Evolutionary conservation across 345 rosid genomes (phyloP).

Genomic region (Conringia planisiliqua): DNA sequence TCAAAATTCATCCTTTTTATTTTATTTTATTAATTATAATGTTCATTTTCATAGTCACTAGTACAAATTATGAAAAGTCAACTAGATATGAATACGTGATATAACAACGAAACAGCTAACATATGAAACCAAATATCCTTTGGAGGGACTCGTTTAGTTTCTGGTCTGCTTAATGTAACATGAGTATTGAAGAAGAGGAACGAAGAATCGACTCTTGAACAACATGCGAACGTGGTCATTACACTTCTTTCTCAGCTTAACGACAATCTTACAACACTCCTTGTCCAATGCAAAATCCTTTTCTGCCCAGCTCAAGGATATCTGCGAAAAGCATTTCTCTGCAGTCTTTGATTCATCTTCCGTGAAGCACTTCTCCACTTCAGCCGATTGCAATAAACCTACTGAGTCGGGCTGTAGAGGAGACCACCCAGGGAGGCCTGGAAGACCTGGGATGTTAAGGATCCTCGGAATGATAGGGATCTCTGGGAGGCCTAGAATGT

Average conservation of each 20-base stretch:
- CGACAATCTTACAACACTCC: not conserved
- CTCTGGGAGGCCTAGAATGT: not conserved
- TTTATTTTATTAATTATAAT: no score
- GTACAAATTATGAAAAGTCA: not conserved
- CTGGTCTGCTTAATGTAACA: not conserved
- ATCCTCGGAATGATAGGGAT: not conserved
- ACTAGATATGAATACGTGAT: not conserved
- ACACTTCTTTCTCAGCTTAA: not conserved
- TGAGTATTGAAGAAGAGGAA: slow-evolving; percentile 7
- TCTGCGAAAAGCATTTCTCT: not conserved
- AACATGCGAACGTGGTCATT: not conserved
- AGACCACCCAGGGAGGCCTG: not conserved
- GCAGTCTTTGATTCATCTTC: not conserved
- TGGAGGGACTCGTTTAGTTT: not conserved
- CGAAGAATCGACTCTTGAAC: not conserved
- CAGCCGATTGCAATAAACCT: not conserved
- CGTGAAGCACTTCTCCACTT: slow-evolving; percentile 5
- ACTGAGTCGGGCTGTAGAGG: not conserved
- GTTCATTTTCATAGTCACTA: no score
- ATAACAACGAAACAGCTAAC: not conserved
- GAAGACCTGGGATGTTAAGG: not conserved
- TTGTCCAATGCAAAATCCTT: slow-evolving; percentile 6
- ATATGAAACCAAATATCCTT: not conserved
- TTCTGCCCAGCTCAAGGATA: not conserved
- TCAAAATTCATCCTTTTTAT: no score